phyloP scores from a whole-genome alignment of 1,284 basidiomycete species.

The Microbotryum saponariae region DNA sequence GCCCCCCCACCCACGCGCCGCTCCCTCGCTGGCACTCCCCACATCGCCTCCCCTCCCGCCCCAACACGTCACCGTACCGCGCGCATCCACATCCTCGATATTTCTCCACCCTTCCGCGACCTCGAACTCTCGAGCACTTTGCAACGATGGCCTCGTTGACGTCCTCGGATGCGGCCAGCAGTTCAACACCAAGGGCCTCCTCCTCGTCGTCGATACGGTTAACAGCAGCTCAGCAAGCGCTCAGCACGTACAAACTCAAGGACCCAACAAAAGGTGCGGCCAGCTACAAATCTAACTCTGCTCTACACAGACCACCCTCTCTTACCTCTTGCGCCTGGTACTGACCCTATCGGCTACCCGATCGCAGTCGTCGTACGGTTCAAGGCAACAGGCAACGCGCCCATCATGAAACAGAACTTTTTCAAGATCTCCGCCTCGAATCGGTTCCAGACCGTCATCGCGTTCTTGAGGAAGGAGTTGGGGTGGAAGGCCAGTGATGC shows the following conservation, averaged over 20 bases:
- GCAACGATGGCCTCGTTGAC: no score
- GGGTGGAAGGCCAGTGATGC: slow-evolving; percentile 81
- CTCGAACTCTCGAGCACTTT: no score
- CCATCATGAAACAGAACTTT: slow-evolving; percentile 97
- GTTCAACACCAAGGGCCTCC: no score
- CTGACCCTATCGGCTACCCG: background rate
- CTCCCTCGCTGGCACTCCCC: no score
- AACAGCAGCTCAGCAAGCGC: slow-evolving; percentile 43
- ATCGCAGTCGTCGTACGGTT: slow-evolving; percentile 86
- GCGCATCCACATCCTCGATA: no score
- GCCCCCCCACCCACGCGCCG: no score
- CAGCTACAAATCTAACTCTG: background rate
- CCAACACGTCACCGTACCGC: no score
- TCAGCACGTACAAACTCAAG: slow-evolving; percentile 76
- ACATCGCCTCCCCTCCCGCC: no score
- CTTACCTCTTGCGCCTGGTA: background rate
- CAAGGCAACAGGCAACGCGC: slow-evolving; percentile 96
- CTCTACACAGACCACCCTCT: background rate
- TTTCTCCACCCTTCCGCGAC: no score
- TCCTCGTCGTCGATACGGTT: background rate
- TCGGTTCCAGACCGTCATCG: slow-evolving; percentile 89
- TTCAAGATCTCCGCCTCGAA: slow-evolving; percentile 96
- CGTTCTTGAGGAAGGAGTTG: slow-evolving; percentile 83
- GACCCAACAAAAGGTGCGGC: slow-evolving; percentile 67
- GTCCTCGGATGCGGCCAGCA: no score